These are phyloP conservation scores for Gomphus bonarii DNA, from an alignment of 1,284 basidiomycete genomes.

Conservation along the genomic window DNA sequence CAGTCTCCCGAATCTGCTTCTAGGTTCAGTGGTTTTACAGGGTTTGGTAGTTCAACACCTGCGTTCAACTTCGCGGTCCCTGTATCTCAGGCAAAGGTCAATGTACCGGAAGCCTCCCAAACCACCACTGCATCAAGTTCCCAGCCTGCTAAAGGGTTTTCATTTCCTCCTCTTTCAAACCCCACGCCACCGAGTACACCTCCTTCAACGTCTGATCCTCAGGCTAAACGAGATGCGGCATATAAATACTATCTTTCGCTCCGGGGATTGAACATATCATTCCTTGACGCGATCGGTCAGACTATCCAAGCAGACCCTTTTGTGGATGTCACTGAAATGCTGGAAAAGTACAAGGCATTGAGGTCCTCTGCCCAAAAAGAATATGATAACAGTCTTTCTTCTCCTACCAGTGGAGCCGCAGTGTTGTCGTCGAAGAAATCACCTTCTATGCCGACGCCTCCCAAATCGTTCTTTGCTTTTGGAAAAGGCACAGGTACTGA, in stretches of 20 bases:
- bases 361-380: constrained; percentile 49
- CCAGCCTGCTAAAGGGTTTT: background rate
- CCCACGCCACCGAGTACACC: background rate
- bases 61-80: constrained; percentile 12
- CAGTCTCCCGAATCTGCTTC: constrained; percentile 1
- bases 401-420: background rate
- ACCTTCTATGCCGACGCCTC: background rate
- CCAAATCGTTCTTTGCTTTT: background rate
- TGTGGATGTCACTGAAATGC: constrained; percentile 48
- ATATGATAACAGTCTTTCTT: constrained; percentile 30
- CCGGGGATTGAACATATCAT: constrained; percentile 71
- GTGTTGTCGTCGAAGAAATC: background rate
- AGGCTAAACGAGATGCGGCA: constrained; percentile 14
- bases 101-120: constrained; percentile 6
- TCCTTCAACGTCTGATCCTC: background rate
- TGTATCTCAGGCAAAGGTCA: constrained; percentile 5
- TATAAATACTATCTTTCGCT: constrained; percentile 62
- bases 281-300: constrained; percentile 52
- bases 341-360: constrained; percentile 57
- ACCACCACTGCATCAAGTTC: constrained; percentile 14
- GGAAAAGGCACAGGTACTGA: background rate
- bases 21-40: constrained; percentile 7
- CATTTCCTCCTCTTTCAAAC: background rate
- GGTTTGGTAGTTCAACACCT: constrained; percentile 10
- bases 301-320: constrained; percentile 70